Evolutionary conservation across 2,329 filamentous ascomycete genomes (phyloP).

Genomic region (Aspergillus ustus): DNA sequence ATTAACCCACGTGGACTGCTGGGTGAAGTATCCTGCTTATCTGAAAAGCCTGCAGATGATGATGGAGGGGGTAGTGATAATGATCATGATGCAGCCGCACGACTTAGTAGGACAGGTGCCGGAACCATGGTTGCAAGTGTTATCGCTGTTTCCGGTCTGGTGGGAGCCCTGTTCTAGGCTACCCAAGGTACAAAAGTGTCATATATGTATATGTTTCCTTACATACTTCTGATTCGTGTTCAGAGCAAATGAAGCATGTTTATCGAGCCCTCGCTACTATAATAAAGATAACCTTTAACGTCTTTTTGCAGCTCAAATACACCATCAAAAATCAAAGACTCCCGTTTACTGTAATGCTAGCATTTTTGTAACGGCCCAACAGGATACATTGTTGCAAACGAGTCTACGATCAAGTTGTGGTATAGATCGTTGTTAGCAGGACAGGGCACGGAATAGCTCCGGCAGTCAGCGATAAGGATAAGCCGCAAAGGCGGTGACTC

Average conservation of each 20-base stretch:
- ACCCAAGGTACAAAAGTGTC: not conserved
- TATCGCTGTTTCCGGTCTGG: not conserved
- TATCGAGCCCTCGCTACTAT: too few species aligned
- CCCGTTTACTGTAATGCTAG: too few species aligned
- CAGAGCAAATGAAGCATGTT: too few species aligned
- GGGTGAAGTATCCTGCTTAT: not conserved
- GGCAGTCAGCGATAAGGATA: not conserved
- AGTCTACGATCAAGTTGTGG: not conserved
- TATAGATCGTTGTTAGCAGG: not conserved
- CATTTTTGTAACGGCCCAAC: too few species aligned
- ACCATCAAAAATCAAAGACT: too few species aligned
- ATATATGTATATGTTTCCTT: not conserved
- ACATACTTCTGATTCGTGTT: too few species aligned
- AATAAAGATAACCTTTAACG: too few species aligned
- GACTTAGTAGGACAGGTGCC: not conserved
- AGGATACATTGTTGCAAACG: too few species aligned
- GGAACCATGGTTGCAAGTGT: not conserved
- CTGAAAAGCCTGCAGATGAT: not conserved
- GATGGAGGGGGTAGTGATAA: not conserved
- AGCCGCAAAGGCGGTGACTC: constrained; percentile 13
- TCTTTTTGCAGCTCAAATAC: too few species aligned
- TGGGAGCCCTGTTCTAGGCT: not conserved
- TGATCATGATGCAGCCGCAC: not conserved
- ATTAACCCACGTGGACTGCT: not conserved
- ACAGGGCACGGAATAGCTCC: not conserved